Base-by-base conservation (phyloP, 2,329 filamentous ascomycete genomes). In the Capronia epimyces region DNA sequence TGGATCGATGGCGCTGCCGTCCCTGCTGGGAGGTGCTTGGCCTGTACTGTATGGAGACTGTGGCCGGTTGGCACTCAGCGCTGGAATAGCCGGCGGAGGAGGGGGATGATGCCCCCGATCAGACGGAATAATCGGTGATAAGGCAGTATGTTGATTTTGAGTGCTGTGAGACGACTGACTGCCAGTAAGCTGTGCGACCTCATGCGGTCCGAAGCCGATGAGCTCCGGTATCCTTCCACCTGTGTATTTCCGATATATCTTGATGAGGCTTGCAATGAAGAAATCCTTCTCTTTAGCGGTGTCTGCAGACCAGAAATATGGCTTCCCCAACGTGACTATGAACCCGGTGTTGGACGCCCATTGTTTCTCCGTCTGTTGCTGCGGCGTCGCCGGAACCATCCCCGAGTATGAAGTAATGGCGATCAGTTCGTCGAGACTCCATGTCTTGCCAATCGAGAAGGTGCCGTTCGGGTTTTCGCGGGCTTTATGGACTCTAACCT, bases 361-460 rank as follows among this genome's bases (percentile, higher is more conserved):
- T 65, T 85, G 69, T 61, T 82, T 81, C 39, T 77, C 72, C 59
- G 81, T 76, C 48, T 77, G 74, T 70, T 78, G 85, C 68, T 76
- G 79, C 60, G 72, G 79, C 66, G 58, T 84, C 61, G 68, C 75
- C 65, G 75, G 79, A 64, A 67, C 75, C 16, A 80, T 68, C 37
- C 83, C 77, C 5, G 82, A 84, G 65, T 84, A 97, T 21, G 89
- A 93, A 67, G 95, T 86, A 59, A 98, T 87, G 40, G 80, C 78
- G 3, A 80, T 79, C 43, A 98, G 74, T 65, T 98, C 93, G 69
- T 97, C 91, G 60, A 98, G 79, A 66, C 90, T 87, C 93, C 93
- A 98, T 2, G 93, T 95, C 73, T 98, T 98, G 60, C 93, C 93
- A 60, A 98, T 95, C 16, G 91, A 97, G 69, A 96, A 98, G 20